phyloP scores from a whole-genome alignment of 2,329 filamentous ascomycete species.

The Emergomyces pasteurianus region DNA sequence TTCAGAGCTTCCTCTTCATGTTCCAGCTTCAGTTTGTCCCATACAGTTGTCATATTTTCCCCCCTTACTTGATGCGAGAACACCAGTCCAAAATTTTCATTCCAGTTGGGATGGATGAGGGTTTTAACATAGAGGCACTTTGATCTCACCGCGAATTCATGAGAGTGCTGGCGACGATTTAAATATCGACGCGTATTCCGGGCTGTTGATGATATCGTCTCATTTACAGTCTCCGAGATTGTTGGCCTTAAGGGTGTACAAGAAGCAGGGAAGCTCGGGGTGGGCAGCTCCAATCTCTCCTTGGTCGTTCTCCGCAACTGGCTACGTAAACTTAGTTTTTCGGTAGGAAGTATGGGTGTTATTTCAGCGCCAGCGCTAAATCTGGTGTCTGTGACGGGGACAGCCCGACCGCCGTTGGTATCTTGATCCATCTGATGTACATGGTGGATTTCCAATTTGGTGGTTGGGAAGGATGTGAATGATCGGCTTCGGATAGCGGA shows the following conservation, averaged over 20 bases:
- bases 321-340: neutral
- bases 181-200: neutral
- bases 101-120: constrained; percentile 11
- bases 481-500: neutral
- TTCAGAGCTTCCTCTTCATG: neutral
- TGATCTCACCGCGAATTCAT: neutral
- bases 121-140: constrained; percentile 17
- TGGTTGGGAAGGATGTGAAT: neutral
- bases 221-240: neutral
- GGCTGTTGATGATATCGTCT: neutral
- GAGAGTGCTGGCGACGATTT: neutral
- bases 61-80: neutral
- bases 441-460: neutral
- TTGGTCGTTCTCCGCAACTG: neutral
- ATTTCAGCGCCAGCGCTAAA: neutral
- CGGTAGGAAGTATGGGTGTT: neutral
- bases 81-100: neutral
- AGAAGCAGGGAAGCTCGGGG: neutral
- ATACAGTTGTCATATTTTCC: neutral
- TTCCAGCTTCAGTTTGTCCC: neutral
- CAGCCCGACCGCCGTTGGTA: neutral
- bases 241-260: neutral
- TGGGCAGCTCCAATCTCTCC: neutral
- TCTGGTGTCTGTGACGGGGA: neutral
- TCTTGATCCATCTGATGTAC: neutral